Evolutionary conservation across 2,329 filamentous ascomycete species (phyloP), one percentile per base, ranked within the genome.

Genomic region (Neocatenulostroma microsporum): DNA sequence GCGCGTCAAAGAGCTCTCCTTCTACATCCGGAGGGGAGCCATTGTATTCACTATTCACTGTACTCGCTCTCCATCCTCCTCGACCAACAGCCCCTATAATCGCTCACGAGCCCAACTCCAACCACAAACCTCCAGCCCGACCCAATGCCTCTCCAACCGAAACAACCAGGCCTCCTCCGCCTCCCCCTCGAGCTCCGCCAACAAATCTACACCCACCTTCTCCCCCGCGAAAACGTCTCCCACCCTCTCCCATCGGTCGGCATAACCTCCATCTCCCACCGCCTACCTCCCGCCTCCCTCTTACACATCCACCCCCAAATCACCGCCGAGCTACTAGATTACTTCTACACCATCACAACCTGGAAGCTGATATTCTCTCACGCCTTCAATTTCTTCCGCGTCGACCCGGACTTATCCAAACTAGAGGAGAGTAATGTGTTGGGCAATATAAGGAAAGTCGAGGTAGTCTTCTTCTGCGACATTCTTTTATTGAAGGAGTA

Each of bases 131-230:
- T n/a, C n/a, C n/a, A n/a, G n/a, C n/a, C n/a, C n/a, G n/a, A n/a
- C n/a, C n/a, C n/a, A n/a, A n/a, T n/a, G n/a, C n/a, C n/a, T n/a
- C n/a, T n/a, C n/a, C n/a, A n/a, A n/a, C n/a, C n/a, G n/a, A n/a
- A n/a, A n/a, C n/a, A n/a, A n/a, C n/a, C n/a, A n/a, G n/a, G n/a
- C n/a, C 49, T 49, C 44, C 60, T 55, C 44, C 58, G 38, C 26
- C 56, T 69, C 12, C 66, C 66, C 3, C 38, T 63, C 34, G 66
- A 70, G 41, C 54, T 70, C 25, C 62, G 66, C 20, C 55, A 61
- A 15, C 47, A 61, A 7, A 64, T 69, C 24, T 69, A 66, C 49
- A 28, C 41, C 21, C 52, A 57, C 42, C 37, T 68, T 21, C 53
- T 68, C 25, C 47, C 46, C 5, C 15, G 18, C 8, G 37, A 46